Evolutionary conservation across 768 basidiomycete species (phyloP), one percentile per base, ranked within the genome.

Genomic region (Galerina marginata): DNA sequence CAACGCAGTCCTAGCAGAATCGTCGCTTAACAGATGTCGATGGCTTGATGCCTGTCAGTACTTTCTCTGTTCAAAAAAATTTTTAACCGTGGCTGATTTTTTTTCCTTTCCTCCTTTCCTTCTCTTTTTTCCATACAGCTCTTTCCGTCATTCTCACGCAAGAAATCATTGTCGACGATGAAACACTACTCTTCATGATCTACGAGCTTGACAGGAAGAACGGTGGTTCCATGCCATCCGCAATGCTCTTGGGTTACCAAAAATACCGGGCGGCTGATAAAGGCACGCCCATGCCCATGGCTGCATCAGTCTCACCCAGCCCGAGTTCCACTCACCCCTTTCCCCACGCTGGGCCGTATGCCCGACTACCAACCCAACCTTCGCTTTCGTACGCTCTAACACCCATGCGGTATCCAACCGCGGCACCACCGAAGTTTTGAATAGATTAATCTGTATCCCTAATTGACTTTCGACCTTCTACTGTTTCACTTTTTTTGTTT

Each of bases 1-100:
- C 2, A 81, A 83, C 63, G 82, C 85, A 53, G 72, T 81, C 57
- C 77, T 92, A 49, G 90, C 91, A 44, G 89, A 91, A 60, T 90
- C 90, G 20, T 72, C 79, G 14, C 76, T 93, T 50, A 85, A 71
- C 67, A 79, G 85, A 59, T 90, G 90, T 72, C 83, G 88, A 59
- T 90, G 89, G 90, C 78, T 89, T 63, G 87, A 89, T 69, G 72
- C 82, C 62, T 75, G 90, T 91, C 69, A 72, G 89, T 82, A 63
- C 38, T 49, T 61, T 59, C 50, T 59, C 61, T 48, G 37, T 45
- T 26, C 51, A 64, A 38, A 59, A 47, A 47, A 54, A 50, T 69
- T 71, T 70, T 67, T 62, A 64, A 72, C 62, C 72, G 62, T 54
- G 29, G 37, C 57, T 65, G 58, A 56, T 42, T 61, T 61, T 61